Conservation (phyloP, 169 alveolate genomes). For the Eimeria falciformis region DNA sequence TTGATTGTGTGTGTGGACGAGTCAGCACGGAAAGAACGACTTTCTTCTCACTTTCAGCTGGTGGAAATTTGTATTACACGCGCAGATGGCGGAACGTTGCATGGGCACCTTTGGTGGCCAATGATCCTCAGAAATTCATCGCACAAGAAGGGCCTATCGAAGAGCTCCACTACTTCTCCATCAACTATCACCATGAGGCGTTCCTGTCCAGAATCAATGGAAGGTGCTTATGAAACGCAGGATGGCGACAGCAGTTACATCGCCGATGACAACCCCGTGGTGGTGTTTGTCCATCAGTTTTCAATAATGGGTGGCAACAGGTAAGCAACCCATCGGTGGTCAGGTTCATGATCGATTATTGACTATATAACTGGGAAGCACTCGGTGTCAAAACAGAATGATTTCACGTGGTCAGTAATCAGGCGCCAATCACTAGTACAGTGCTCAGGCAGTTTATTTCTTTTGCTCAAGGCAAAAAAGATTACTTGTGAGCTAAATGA, state of each 20-base stretch:
- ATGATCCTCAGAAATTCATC: background rate
- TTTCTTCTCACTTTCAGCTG: background rate
- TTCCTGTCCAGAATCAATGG: background rate
- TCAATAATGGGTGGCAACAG: constrained; percentile 62
- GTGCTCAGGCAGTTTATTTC: too few species aligned
- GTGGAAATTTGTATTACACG: background rate
- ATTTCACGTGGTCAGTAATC: too few species aligned
- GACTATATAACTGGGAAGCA: too few species aligned
- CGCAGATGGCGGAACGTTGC: constrained; percentile 41
- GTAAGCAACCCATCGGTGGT: background rate
- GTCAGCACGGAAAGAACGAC: constrained; percentile 14
- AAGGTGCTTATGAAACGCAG: background rate
- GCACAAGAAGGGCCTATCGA: background rate
- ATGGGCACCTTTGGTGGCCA: constrained; percentile 46
- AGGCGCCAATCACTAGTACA: too few species aligned
- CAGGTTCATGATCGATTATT: too few species aligned
- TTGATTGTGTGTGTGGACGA: background rate
- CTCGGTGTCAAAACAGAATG: too few species aligned
- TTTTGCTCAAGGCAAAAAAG: too few species aligned
- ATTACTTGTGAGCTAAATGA: too few species aligned
- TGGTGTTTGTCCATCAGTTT: constrained; percentile 62
- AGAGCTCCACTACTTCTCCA: background rate
- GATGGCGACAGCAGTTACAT: background rate
- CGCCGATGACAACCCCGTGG: constrained; percentile 55
- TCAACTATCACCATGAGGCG: too few species aligned